Evolutionary conservation across 805 yeast species (phyloP), one percentile per base, ranked within the genome.

Genomic region (Candida schatavii): DNA sequence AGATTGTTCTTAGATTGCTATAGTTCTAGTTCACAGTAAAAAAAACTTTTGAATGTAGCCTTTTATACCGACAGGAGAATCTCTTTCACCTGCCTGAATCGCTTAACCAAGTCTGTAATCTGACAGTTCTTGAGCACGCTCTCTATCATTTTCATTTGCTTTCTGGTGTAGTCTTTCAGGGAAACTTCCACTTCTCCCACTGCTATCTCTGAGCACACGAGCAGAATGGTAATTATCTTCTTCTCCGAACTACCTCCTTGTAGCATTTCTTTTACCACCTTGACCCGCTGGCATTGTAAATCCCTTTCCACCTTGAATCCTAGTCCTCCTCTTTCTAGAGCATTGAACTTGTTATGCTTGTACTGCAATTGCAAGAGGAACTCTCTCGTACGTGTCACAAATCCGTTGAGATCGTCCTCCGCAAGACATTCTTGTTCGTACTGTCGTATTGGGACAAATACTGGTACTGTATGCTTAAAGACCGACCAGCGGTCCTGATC

Each of bases 391-490:
- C 32, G 36, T 9, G 37, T 41, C 5, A 53, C 64, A 45, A 66
- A 65, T 3, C 15, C 25, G 5, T 38, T 31, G 10, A 62, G 35
- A 25, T 48, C 46, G 3, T 39, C 45, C 9, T 11, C 29, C 2
- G 36, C 25, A n/a, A 64, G 45, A 6, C 28, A 20, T 31, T 40
- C 33, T 5, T 32, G 23, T 9, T 45, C 43, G 31, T 46, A 49
- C 17, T 50, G 47, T 4, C 46, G 52, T 9, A 66, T 37, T 7
- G 64, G 65, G 6, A 67, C 46, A 41, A 54, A 62, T 2, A 53
- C 54, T 1, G 73, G 72, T 10, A 68, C 46, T 3, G 74, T 68
- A 46, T 68, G 68, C 17, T 64, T 56, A 44, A 59, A 60, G 3
- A 68, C 50, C 23, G 45, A 41, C 73, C 73, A 68, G 37, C 15